phyloP scores from a whole-genome alignment of 2,329 filamentous ascomycete genomes.

The Penicillium psychrosexuale region DNA sequence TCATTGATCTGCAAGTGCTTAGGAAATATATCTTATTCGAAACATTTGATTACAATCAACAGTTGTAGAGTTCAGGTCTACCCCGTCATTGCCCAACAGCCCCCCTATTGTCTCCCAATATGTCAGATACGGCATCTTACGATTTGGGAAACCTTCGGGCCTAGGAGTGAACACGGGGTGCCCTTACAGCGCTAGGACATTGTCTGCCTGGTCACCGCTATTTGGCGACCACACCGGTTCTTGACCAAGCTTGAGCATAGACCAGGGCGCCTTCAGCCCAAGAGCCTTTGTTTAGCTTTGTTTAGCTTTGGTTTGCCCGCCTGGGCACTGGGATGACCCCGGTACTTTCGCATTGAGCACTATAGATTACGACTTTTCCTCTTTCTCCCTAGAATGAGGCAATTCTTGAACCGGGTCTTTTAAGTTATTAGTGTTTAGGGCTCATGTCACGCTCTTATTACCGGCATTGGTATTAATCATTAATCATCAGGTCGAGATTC shows the following conservation, averaged over 20 bases:
- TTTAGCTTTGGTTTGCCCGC: neutral
- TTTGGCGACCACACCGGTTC: neutral
- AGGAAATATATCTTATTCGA: neutral
- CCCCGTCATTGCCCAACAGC: neutral
- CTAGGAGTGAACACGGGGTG: neutral
- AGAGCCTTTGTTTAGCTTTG: neutral
- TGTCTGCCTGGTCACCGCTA: conserved; percentile 3
- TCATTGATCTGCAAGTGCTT: neutral
- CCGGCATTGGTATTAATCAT: neutral
- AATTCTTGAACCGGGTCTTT: neutral
- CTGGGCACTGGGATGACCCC: neutral
- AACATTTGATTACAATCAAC: neutral
- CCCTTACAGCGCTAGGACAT: conserved; percentile 2
- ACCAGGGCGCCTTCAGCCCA: neutral
- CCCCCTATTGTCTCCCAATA: neutral
- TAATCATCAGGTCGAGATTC: neutral
- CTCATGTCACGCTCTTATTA: neutral
- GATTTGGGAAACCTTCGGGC: neutral
- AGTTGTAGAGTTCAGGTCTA: neutral
- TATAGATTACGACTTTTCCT: neutral
- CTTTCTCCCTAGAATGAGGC: neutral
- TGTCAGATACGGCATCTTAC: neutral
- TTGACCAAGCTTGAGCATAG: neutral
- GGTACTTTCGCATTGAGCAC: neutral
- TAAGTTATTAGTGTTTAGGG: neutral